Percentiles rank a stretch among this genome's conserved stretches.
Evolutionary conservation across 345 rosid genomes (phyloP).

Genomic region (Ricinus communis): DNA sequence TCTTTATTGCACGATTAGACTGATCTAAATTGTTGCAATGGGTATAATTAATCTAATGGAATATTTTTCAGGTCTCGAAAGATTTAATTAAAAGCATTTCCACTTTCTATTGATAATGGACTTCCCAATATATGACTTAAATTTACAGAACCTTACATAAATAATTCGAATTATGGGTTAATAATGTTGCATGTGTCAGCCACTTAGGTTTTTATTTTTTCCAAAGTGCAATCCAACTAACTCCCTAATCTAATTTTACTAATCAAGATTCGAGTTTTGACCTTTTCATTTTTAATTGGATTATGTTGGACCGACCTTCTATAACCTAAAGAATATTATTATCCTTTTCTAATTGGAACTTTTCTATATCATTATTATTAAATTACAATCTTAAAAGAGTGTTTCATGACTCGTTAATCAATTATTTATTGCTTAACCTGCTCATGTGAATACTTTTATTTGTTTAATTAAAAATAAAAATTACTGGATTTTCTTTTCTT

Average conservation of each 20-base stretch:
- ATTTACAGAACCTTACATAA: not conserved
- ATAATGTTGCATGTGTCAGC: conserved; percentile 2
- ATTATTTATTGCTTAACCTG: no score
- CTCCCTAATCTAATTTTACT: not conserved
- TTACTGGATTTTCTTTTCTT: no score
- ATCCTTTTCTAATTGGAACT: not conserved
- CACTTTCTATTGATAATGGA: conserved; percentile 12
- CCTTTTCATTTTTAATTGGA: not conserved
- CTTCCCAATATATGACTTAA: not conserved
- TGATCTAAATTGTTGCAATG: not conserved
- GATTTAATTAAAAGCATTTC: conserved; percentile 6
- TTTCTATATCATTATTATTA: not conserved
- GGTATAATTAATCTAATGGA: not conserved
- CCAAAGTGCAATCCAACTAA: conserved; percentile 15
- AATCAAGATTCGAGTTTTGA: conserved; percentile 15
- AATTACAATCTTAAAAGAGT: not conserved
- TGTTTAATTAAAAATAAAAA: no score
- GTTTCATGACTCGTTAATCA: no score
- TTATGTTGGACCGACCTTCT: conserved; percentile 5
- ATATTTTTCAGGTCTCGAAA: conserved; percentile 2
- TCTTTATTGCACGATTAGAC: conserved; percentile 3
- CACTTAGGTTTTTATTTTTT: not conserved
- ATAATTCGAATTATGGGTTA: not conserved
- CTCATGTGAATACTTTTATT: no score
- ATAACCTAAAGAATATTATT: conserved; percentile 1